Evolutionary conservation across 2,329 filamentous ascomycete genomes (phyloP), one percentile per base, ranked within the genome.

Genomic region (Basipetospora chlamydospora): DNA sequence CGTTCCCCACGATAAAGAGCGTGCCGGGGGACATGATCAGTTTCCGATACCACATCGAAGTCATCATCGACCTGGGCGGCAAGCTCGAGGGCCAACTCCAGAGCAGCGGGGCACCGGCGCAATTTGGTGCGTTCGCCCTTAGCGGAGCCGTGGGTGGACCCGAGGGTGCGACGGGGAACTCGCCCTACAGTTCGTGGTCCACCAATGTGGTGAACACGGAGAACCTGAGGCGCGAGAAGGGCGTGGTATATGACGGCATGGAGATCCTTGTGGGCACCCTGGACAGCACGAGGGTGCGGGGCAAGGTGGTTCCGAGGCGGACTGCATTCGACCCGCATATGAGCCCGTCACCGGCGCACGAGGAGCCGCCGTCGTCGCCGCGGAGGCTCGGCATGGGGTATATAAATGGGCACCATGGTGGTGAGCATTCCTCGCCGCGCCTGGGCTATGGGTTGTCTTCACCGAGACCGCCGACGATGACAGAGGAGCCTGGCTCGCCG

Each of bases 21-120:
- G 85, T 95, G 0, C 90, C 90, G 0, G 86, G 88, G 3, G 79
- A 83, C 23, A 90, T 96, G 77, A 90, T 98, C 44, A 86, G 79
- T 47, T 96, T 98, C 62, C 84, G 80, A 46, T 96, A 98, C 51
- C 83, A 87, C 46, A 70, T 95, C 15, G 90, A 98, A 55, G 83
- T 95, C 3, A 78, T 96, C 20, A 74, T 95, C 16, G 90, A 98
- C 51, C 67, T 96, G 1, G 87, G 90, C 32, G 88, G 88, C 26
- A 90, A 85, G 52, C 61, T 95, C 28, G 73, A 78, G 2, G 74
- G 73, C n/a, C 75, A 85, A 43, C 56, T 74, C 35, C 79, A 85
- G 48, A 69, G 76, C 28, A 70, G 77, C 13, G 70, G 72, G 60
- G 20, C 28, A n/a, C 15, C 23, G 11, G 51, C 66, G 44, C 45